These are phyloP conservation scores for Dictyostelium capitatum DNA, from an alignment of 78 protist genomes.

Conservation along the genomic window DNA sequence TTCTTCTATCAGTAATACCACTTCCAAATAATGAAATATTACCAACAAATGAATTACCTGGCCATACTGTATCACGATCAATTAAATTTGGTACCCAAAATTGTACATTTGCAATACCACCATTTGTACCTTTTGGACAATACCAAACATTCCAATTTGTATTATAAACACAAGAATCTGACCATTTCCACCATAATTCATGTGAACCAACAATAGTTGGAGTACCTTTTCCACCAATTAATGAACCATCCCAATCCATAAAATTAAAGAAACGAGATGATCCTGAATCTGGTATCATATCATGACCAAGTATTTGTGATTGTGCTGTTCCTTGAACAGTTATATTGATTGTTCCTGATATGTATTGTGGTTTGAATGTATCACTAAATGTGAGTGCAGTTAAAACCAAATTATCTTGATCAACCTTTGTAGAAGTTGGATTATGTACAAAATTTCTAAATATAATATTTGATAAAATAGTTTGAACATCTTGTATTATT, in stretches of 20 bases:
- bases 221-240: background rate
- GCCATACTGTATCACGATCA: background rate
- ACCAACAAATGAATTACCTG: conserved; percentile 4
- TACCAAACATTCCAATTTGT: conserved; percentile 9
- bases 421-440: background rate
- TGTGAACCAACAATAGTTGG: conserved; percentile 62
- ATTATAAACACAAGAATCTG: conserved; percentile 13
- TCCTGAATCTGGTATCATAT: conserved; percentile 39
- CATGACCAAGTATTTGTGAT: conserved; percentile 35
- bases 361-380: conserved; percentile 80
- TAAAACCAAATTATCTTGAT: conserved; percentile 49
- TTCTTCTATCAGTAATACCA: conserved; percentile 36
- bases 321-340: conserved; percentile 15
- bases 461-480: conserved; percentile 65
- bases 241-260: conserved; percentile 68
- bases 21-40: conserved; percentile 10
- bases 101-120: conserved; percentile 6
- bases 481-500: too few species aligned
- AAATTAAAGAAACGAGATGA: conserved; percentile 62
- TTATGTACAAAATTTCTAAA: conserved; percentile 48
- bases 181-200: conserved; percentile 71
- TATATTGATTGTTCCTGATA: conserved; percentile 24
- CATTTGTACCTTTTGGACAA: conserved; percentile 22
- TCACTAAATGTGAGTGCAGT: conserved; percentile 85
- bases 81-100: background rate